Evolutionary conservation across 1,284 basidiomycete species (phyloP), one percentile per base, ranked within the genome.

Genomic region (Takashimella tepidaria): DNA sequence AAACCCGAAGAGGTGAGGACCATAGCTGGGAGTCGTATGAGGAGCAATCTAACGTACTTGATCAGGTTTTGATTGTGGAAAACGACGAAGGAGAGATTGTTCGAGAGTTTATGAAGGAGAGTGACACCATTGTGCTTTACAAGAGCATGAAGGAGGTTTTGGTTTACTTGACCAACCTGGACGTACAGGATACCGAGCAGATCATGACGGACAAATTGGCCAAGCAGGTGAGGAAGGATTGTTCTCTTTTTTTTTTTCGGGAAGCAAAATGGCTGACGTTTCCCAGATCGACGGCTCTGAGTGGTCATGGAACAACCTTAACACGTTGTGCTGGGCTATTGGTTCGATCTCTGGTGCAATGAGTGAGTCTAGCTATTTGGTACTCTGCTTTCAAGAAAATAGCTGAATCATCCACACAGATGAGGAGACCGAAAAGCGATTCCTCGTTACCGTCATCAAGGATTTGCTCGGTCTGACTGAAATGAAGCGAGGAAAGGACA

Each of bases 1-100:
- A 99, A 98, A 77, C 96, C 96, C 11, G 96, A 99, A 75, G 96
- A 99, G 83, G 92, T 92, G 59, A 56, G 83, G 74, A 10, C 21
- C n/a, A n/a, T n/a, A n/a, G n/a, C n/a, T n/a, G n/a, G n/a, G n/a
- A n/a, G n/a, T n/a, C 27, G 22, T 19, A 23, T 43, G 13, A 45
- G 11, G 21, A 22, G 24, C 11, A 1, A 24, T 8, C 23, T n/a
- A n/a, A n/a, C n/a, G n/a, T n/a, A 54, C 26, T 40, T 3, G 1
- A 27, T 16, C 62, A 93, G 90, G 92, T 97, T 11, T 80, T 99
- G 49, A 92, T 99, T 62, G 96, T 98, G 26, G 96, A 98, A 77
- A 98, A 98, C 72, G 96, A 99, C 66, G 96, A 99, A 75, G 96
- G 96, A 59, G 96, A 98, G 80, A 97, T 98, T 62, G 96, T 99